Evolutionary conservation across 129 eudicot species (phyloP).

Genomic region (Centaurea solstitialis): DNA sequence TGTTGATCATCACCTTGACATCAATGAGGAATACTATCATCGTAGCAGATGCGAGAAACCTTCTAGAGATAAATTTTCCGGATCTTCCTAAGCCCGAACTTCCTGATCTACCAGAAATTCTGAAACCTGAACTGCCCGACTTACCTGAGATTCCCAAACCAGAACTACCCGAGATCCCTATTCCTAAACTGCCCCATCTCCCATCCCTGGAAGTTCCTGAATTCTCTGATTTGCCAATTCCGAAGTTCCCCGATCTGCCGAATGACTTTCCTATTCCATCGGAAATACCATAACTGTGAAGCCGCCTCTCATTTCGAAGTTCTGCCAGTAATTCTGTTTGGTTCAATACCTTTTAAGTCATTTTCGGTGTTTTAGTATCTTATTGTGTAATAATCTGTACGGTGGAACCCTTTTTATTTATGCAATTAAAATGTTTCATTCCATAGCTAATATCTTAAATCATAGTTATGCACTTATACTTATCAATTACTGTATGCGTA

Average conservation of each 20-base stretch:
- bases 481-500: not conserved
- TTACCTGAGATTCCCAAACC: slow-evolving; percentile 33
- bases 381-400: too few relatives aligned
- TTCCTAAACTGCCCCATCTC: not conserved
- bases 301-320: not conserved
- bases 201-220: not conserved
- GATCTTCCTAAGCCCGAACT: slow-evolving; percentile 28
- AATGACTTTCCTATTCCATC: not conserved
- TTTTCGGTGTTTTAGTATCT: too few relatives aligned
- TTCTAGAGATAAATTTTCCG: slow-evolving; percentile 36
- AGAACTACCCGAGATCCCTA: slow-evolving; percentile 21
- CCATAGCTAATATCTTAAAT: not conserved
- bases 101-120: slow-evolving; percentile 6
- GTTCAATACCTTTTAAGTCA: not conserved
- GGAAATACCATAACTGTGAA: not conserved
- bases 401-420: too few relatives aligned
- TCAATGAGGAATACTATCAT: slow-evolving; percentile 31
- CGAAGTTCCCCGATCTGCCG: not conserved
- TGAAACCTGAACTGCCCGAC: not conserved
- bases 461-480: not conserved
- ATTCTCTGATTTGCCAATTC: not conserved
- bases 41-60: slow-evolving; percentile 37
- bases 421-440: not conserved
- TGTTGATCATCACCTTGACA: slow-evolving; percentile 35
- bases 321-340: not conserved